phyloP scores from a whole-genome alignment of 768 basidiomycete genomes.

The Omphalotus guepiniiformis region DNA sequence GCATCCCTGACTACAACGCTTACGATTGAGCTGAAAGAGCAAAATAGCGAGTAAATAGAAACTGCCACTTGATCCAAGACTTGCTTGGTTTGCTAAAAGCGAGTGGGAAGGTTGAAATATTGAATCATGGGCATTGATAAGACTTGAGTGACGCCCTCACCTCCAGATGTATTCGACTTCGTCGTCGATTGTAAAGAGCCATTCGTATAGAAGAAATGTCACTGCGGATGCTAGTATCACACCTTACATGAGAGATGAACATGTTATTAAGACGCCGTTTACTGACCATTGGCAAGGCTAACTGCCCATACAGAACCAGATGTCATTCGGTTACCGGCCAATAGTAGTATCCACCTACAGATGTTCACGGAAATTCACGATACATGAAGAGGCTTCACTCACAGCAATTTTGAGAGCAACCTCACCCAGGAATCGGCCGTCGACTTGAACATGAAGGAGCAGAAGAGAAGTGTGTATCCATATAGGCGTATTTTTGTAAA shows the following conservation, averaged over 20 bases:
- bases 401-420: too few relatives aligned
- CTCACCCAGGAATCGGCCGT: too few relatives aligned
- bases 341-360: not conserved
- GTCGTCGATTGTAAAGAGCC: not conserved
- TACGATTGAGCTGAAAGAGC: too few relatives aligned
- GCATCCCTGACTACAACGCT: too few relatives aligned
- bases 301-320: not conserved
- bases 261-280: not conserved
- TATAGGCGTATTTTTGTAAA: too few relatives aligned
- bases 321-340: too few relatives aligned
- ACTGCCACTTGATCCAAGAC: slow-evolving; percentile 28
- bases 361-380: too few relatives aligned
- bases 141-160: too few relatives aligned
- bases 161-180: not conserved
- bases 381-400: too few relatives aligned
- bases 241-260: too few relatives aligned
- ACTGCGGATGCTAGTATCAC: not conserved
- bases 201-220: not conserved
- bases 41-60: slow-evolving; percentile 26
- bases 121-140: not conserved
- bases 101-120: not conserved
- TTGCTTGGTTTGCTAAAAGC: slow-evolving; percentile 16
- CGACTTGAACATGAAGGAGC: too few relatives aligned
- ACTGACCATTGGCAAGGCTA: not conserved
- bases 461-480: too few relatives aligned